Evolutionary conservation across 768 basidiomycete species (phyloP), one percentile per base, ranked within the genome.

Genomic region (Leccinum variicolor): DNA sequence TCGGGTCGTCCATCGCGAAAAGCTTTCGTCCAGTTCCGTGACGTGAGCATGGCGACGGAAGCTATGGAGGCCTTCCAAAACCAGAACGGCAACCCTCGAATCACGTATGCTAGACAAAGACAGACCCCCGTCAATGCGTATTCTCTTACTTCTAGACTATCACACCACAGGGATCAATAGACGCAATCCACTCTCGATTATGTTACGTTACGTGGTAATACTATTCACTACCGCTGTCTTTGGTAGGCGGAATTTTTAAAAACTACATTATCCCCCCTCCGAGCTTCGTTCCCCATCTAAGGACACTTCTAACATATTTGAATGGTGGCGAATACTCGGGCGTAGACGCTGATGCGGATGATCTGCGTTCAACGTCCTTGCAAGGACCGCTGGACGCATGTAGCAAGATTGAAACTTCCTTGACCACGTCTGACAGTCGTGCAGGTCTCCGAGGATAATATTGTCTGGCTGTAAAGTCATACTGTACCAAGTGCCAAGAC

Each of bases 1-100:
- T 74, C 68, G 0, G 74, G 75, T 26, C 64, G 63, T 15, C 56
- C 57, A 10, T 65, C 56, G n/a, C 69, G 71, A 6, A 70, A 62
- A 4, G 83, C 79, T 25, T 87, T 85, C 71, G 66, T 88, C 55
- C 77, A 84, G 58, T 86, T 88, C 66, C 70, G 60, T 49, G 63
- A 67, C 55, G 68, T 76, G 50, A 73, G 79, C n/a, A 56, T 68
- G 4, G 82, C 86, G 8, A 76, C 76, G 34, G 72, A 77, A 57
- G 86, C 80, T 2, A 69, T 85, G 60, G 62, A 76, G 9, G 66
- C 69, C 33, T 64, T 83, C 25, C 73, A 78, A 57, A 23, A 54
- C 50, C 60, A 57, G 21, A 61, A 60, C 9, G 52, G 41, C 34
- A 21, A 41, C 23, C 14, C 34, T 26, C 19, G 14, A 4, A 48